Conservation (phyloP, 2,329 filamentous ascomycete species). For the Botrytis aclada region DNA sequence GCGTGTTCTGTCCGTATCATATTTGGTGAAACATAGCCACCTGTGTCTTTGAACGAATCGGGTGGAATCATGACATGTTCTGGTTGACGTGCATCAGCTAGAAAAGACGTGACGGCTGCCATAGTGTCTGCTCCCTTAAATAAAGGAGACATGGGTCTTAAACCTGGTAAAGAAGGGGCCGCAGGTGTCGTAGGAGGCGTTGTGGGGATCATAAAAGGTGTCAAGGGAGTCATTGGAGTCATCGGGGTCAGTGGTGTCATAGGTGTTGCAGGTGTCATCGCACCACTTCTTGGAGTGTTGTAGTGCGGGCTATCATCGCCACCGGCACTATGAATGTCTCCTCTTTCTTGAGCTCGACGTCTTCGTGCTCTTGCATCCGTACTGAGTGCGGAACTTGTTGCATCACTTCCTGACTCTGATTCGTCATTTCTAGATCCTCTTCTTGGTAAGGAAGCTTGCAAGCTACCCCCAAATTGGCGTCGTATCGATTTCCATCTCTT, state of each 20-base stretch:
- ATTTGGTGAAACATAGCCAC: slow-evolving; percentile 15
- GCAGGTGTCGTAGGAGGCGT: background rate
- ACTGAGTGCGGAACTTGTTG: slow-evolving; percentile 22
- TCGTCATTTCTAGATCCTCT: slow-evolving; percentile 21
- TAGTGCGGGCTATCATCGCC: slow-evolving; percentile 26
- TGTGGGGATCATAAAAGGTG: background rate
- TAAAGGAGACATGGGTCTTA: slow-evolving; percentile 2
- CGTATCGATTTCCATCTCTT: slow-evolving; percentile 33
- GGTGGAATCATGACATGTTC: slow-evolving; percentile 24
- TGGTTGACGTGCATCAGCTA: background rate
- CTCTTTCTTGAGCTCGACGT: slow-evolving; percentile 32
- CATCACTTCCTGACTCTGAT: slow-evolving; percentile 18
- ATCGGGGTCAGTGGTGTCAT: background rate
- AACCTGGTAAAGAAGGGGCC: background rate
- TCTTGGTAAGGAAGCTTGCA: slow-evolving; percentile 25
- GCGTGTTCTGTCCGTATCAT: slow-evolving; percentile 5
- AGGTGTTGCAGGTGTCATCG: slow-evolving; percentile 18
- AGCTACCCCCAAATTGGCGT: slow-evolving; percentile 31
- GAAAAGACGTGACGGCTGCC: background rate
- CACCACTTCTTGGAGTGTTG: slow-evolving; percentile 30
- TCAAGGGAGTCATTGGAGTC: slow-evolving; percentile 14
- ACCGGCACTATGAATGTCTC: slow-evolving; percentile 34
- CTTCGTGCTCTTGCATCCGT: slow-evolving; percentile 30
- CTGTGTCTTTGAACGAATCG: background rate
- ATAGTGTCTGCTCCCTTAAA: background rate